Evolutionary conservation across 257 asterid genomes (phyloP).

Genomic region (Anisodus tanguticus): DNA sequence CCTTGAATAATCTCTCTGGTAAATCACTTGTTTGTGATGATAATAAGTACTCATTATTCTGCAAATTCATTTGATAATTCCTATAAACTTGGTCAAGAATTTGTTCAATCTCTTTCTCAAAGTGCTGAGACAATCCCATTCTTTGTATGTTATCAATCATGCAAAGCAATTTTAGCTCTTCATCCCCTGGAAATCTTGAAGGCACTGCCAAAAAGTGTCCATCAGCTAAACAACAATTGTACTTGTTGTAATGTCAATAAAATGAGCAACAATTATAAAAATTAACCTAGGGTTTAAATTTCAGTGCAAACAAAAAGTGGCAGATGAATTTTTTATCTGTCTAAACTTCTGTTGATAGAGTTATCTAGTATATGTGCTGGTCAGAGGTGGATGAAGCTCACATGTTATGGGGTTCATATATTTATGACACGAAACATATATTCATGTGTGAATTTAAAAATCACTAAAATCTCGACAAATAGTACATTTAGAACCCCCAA

Average conservation of each 20-base stretch:
- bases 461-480: background rate
- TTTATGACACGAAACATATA: background rate
- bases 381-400: background rate
- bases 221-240: background rate
- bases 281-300: background rate
- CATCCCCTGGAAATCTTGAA: conserved; percentile 49
- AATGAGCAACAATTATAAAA: background rate
- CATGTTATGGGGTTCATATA: background rate
- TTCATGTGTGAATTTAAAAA: background rate
- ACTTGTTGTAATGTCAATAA: background rate
- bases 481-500: background rate
- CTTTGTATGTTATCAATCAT: conserved; percentile 60
- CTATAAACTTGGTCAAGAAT: conserved; percentile 50
- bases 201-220: conserved; percentile 43
- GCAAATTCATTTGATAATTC: conserved; percentile 17
- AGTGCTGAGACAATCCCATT: conserved; percentile 56
- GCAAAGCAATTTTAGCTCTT: conserved; percentile 49
- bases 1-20: conserved; percentile 51
- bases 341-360: background rate
- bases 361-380: background rate
- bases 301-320: background rate
- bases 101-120: conserved; percentile 46
- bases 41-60: conserved; percentile 14
- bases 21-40: background rate
- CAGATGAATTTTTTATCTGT: background rate